phyloP scores from a whole-genome alignment of 768 basidiomycete genomes.

The Leccinum pellstonianum region DNA sequence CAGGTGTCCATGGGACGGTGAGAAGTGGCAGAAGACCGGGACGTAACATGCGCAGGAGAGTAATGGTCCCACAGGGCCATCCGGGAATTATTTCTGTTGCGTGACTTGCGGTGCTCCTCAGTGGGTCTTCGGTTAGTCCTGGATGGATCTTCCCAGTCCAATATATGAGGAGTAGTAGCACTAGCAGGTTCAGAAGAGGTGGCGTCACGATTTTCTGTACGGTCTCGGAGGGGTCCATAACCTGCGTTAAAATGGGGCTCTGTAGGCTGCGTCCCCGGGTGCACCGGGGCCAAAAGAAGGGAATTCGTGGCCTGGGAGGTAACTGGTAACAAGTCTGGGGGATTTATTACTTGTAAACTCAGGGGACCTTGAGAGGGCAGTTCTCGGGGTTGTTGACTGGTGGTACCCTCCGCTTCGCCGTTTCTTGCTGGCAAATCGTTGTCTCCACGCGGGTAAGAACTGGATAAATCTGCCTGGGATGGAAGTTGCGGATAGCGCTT shows the following conservation, averaged over 20 bases:
- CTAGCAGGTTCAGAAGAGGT: slow-evolving; percentile 12
- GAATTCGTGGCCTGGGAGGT: slow-evolving; percentile 8
- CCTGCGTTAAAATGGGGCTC: not conserved
- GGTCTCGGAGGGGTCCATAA: slow-evolving; percentile 2
- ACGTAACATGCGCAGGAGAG: slow-evolving; percentile 7
- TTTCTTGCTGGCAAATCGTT: not conserved
- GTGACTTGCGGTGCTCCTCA: slow-evolving; percentile 13
- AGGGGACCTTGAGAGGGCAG: not conserved
- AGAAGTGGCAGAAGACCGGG: slow-evolving; percentile 5
- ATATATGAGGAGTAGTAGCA: slow-evolving; percentile 2
- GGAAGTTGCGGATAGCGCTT: slow-evolving; percentile 4
- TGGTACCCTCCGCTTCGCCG: not conserved
- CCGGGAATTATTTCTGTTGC: not conserved
- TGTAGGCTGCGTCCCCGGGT: slow-evolving; percentile 8
- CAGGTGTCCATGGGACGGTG: slow-evolving; percentile 4
- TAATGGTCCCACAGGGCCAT: slow-evolving; percentile 8
- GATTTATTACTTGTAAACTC: slow-evolving; percentile 13
- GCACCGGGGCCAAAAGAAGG: slow-evolving; percentile 9
- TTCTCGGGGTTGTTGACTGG: slow-evolving; percentile 1
- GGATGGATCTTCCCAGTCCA: slow-evolving; percentile 11
- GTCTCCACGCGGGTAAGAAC: not conserved
- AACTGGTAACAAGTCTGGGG: slow-evolving; percentile 4
- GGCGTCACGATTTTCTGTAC: not conserved
- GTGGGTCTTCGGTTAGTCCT: slow-evolving; percentile 5
- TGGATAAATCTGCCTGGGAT: not conserved